Conservation (phyloP, 2,329 filamentous ascomycete genomes). For the Mycogone perniciosa region DNA sequence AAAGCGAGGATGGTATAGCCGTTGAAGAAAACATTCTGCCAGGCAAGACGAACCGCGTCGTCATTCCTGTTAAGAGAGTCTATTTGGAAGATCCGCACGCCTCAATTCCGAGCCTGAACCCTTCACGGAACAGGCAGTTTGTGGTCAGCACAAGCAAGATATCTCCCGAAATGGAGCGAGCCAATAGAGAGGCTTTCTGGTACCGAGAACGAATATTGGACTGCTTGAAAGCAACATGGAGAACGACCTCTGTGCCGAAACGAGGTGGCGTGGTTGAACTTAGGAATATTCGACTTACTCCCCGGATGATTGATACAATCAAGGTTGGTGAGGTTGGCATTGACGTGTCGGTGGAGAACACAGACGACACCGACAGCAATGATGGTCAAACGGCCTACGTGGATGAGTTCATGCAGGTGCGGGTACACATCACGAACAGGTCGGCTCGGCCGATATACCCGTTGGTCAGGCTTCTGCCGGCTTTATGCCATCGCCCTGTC, state of each 20-base stretch:
- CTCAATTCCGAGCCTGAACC: conserved; percentile 72
- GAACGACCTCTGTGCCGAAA: conserved; percentile 42
- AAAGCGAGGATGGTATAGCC: conserved; percentile 42
- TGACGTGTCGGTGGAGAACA: conserved; percentile 47
- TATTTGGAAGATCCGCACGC: conserved; percentile 72
- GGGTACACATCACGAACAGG: conserved; percentile 68
- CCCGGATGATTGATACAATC: conserved; percentile 76
- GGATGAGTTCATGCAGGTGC: conserved; percentile 59
- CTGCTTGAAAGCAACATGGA: conserved; percentile 66
- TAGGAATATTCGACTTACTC: conserved; percentile 64
- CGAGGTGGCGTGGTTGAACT: conserved; percentile 68
- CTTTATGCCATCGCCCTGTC: conserved; percentile 64
- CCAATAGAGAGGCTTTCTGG: conserved; percentile 81
- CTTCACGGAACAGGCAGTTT: conserved; percentile 81
- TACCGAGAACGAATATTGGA: conserved; percentile 77
- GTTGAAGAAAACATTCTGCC: conserved; percentile 55
- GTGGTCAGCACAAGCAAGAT: conserved; percentile 77
- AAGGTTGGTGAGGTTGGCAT: conserved; percentile 74
- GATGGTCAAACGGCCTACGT: conserved; percentile 27
- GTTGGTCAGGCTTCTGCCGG: conserved; percentile 69
- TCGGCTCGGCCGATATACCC: conserved; percentile 61
- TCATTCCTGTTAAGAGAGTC: conserved; percentile 69
- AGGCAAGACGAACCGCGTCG: conserved; percentile 65
- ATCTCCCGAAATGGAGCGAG: conserved; percentile 71
- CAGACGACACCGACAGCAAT: conserved; percentile 17